Percentiles rank a stretch among this genome's conserved stretches.
These are phyloP conservation scores for Fusarium drepaniforme DNA, from an alignment of 2,329 filamentous ascomycete species.

Conservation along the genomic window DNA sequence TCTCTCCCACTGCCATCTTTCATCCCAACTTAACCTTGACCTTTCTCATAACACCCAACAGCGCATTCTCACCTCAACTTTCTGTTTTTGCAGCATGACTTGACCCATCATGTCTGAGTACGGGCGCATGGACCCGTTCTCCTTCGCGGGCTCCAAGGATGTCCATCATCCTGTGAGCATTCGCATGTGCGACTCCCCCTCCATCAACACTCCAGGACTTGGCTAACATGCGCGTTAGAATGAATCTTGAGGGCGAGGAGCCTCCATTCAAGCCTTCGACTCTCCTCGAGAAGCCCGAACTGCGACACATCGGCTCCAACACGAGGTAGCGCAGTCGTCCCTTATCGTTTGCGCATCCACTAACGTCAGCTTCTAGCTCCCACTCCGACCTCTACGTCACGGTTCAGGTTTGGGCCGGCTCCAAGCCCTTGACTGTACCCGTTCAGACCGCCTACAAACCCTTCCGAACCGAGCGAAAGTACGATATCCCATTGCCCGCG, in stretches of 20 bases:
- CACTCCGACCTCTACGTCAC: slow-evolving; percentile 94
- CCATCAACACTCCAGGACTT: neutral
- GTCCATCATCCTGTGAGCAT: slow-evolving; percentile 79
- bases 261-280: slow-evolving; percentile 68
- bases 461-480: slow-evolving; percentile 81
- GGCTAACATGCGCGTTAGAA: slow-evolving; percentile 50
- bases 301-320: slow-evolving; percentile 90
- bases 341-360: slow-evolving; percentile 21
- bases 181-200: slow-evolving; percentile 63
- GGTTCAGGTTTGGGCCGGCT: slow-evolving; percentile 94
- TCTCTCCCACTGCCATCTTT: slow-evolving; percentile 1
- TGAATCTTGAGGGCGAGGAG: slow-evolving; percentile 62
- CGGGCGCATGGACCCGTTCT: slow-evolving; percentile 88
- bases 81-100: slow-evolving; percentile 37
- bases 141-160: slow-evolving; percentile 90
- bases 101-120: slow-evolving; percentile 53
- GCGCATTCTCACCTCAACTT: neutral
- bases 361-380: slow-evolving; percentile 61
- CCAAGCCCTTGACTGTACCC: slow-evolving; percentile 92
- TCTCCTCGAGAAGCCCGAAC: slow-evolving; percentile 80
- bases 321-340: slow-evolving; percentile 65
- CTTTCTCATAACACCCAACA: neutral
- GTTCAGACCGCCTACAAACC: slow-evolving; percentile 93
- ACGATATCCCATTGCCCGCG: slow-evolving; percentile 18
- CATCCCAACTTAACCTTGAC: slow-evolving; percentile 8